Evolutionary conservation across 1,139 yeast species (phyloP), one percentile per base, ranked within the genome.

Genomic region (Debaryomyces psychrophilus): DNA sequence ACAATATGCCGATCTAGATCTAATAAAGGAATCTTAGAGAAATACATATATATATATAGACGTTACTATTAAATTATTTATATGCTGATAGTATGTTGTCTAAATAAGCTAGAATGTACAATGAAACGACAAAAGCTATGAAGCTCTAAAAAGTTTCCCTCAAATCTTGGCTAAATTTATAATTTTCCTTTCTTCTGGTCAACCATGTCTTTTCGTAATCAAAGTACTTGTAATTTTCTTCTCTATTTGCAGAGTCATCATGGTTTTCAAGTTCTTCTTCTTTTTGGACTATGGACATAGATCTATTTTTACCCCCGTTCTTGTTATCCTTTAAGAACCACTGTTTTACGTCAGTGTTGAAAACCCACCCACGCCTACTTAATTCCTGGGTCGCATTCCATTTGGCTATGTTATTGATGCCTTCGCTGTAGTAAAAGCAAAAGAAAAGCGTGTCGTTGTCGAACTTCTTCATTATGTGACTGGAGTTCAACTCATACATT

Each of bases 131-230:
- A 38, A 27, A 25, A 27, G 7, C 7, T 9, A 11, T 11, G 20
- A 29, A 11, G 26, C 15, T 22, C 12, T 39, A 38, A 44, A 58
- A 58, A 4, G 56, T 46, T 44, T 63, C 62, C 50, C 63, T 56
- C 47, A 55, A 42, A 37, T 59, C 71, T 43, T 53, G 56, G 43
- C 51, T 48, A 49, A 69, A 64, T 53, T 74, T 79, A 56, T 81
- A 83, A 57, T 83, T 82, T 65, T 88, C 86, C 65, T 82, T 87
- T 58, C 95, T 82, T 59, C 95, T 81, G 43, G 88, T 85, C 56
- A 86, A 73, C 98, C 99, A 93, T 33, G 89, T 81, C 55, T 87
- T 90, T 64, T 89, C 95, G 64, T 84, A 88, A 66, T 93, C 99
- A 67, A 93, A 93, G 67, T 87, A 89, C 61, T 84, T 83, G 77